Percentiles rank a stretch among this genome's conserved stretches.
These are phyloP conservation scores for Solanum ahanhuiri DNA, from an alignment of 257 asterid species.

Conservation along the genomic window DNA sequence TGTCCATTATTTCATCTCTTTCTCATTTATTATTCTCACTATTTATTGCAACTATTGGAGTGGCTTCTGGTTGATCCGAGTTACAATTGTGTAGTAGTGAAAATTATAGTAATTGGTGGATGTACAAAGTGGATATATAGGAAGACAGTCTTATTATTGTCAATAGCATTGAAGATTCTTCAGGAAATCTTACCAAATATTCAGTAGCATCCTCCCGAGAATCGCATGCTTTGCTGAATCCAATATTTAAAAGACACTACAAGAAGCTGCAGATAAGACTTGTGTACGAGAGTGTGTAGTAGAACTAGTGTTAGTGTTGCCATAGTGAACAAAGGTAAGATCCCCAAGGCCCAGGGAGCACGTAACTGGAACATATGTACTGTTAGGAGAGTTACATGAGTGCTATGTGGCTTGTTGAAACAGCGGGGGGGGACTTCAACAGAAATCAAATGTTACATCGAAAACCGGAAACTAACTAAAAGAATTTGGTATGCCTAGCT, in stretches of 20 bases:
- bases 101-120: no score
- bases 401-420: background rate
- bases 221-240: no score
- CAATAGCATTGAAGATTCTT: no score
- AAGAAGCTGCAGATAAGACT: no score
- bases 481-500: background rate
- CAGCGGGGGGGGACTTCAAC: background rate
- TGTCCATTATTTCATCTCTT: background rate
- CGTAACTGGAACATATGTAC: background rate
- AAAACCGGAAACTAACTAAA: background rate
- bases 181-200: no score
- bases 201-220: no score
- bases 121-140: no score
- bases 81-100: no score
- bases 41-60: no score
- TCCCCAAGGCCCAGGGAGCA: background rate
- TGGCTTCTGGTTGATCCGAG: no score
- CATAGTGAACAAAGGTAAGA: background rate
- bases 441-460: background rate
- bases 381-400: background rate
- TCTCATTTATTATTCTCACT: background rate
- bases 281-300: background rate
- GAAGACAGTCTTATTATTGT: no score
- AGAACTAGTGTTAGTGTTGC: background rate
- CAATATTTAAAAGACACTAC: no score